phyloP scores from a whole-genome alignment of 129 eudicot genomes.

The Flaveria trinervia region DNA sequence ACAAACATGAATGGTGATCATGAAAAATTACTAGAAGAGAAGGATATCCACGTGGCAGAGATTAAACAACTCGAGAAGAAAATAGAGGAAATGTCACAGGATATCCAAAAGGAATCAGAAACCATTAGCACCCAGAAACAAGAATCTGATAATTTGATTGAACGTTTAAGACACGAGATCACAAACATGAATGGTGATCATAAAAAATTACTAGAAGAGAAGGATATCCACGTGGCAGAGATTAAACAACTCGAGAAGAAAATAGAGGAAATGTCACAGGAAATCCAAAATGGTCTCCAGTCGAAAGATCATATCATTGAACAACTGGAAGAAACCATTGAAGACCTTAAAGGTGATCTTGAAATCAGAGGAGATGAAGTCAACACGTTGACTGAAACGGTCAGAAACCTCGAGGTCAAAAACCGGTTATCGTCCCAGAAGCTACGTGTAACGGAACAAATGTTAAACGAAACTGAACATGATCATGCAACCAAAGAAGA shows the following conservation, averaged over 20 bases:
- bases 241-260: slow-evolving; percentile 44
- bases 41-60: slow-evolving; percentile 26
- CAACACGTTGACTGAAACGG: slow-evolving; percentile 54
- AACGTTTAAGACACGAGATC: slow-evolving; percentile 43
- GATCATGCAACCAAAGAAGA: slow-evolving; percentile 48
- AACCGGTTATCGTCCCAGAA: slow-evolving; percentile 76
- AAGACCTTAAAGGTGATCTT: slow-evolving; percentile 68
- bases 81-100: slow-evolving; percentile 39
- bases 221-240: slow-evolving; percentile 26
- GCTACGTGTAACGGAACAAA: slow-evolving; percentile 85
- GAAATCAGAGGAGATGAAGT: slow-evolving; percentile 81
- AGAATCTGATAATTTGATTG: slow-evolving; percentile 44
- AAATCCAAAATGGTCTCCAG: slow-evolving; percentile 36
- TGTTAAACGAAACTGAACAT: slow-evolving; percentile 66
- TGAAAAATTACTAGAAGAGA: slow-evolving; percentile 41
- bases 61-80: slow-evolving; percentile 44
- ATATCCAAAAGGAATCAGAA: slow-evolving; percentile 44
- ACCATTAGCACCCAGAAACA: slow-evolving; percentile 40
- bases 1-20: slow-evolving; percentile 42
- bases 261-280: slow-evolving; percentile 39
- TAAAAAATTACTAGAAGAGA: slow-evolving; percentile 41
- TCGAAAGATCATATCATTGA: slow-evolving; percentile 42
- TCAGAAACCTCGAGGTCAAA: slow-evolving; percentile 71
- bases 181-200: slow-evolving; percentile 42
- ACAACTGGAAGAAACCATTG: slow-evolving; percentile 61